Percentiles rank a stretch among this genome's conserved stretches.
These are phyloP conservation scores for Malus hybrid DNA, from an alignment of 331 rosid genomes.

Conservation along the genomic window DNA sequence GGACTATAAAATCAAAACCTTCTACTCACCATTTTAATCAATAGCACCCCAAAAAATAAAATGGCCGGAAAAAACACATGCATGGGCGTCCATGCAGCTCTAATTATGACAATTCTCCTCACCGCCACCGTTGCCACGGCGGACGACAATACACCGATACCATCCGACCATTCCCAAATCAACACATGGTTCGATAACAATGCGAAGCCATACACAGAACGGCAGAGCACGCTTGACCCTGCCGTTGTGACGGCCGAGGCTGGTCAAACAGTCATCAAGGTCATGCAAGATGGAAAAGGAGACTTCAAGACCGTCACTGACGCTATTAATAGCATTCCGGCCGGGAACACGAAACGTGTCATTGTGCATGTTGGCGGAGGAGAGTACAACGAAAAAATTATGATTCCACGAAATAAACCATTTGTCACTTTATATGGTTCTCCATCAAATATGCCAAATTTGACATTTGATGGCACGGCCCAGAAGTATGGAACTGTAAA, in stretches of 20 bases:
- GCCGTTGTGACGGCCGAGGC: slow-evolving; percentile 39
- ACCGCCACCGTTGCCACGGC: slow-evolving; percentile 2
- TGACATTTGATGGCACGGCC: slow-evolving; percentile 34
- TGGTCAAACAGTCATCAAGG: slow-evolving; percentile 20
- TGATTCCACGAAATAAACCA: slow-evolving; percentile 25
- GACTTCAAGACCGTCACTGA: slow-evolving; percentile 36
- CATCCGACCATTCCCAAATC: slow-evolving; percentile 8
- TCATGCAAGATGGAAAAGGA: slow-evolving; percentile 39
- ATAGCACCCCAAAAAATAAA: not conserved
- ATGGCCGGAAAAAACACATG: slow-evolving; percentile 5
- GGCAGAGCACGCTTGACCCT: slow-evolving; percentile 28
- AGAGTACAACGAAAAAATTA: slow-evolving; percentile 46
- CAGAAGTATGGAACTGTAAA: slow-evolving; percentile 44
- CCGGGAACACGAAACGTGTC: slow-evolving; percentile 37
- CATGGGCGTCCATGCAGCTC: slow-evolving; percentile 10
- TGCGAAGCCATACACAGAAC: not conserved
- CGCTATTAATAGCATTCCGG: slow-evolving; percentile 51
- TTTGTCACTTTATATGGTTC: slow-evolving; percentile 38
- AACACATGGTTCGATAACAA: slow-evolving; percentile 30
- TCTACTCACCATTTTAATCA: not conserved
- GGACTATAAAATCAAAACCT: slow-evolving; percentile 2
- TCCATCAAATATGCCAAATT: slow-evolving; percentile 24
- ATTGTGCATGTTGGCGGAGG: slow-evolving; percentile 48
- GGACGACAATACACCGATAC: slow-evolving; percentile 12
- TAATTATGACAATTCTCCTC: not conserved